Percentiles rank a stretch among this genome's conserved stretches.
phyloP scores from a whole-genome alignment of 257 asterid species.

The Solanum sitiens region DNA sequence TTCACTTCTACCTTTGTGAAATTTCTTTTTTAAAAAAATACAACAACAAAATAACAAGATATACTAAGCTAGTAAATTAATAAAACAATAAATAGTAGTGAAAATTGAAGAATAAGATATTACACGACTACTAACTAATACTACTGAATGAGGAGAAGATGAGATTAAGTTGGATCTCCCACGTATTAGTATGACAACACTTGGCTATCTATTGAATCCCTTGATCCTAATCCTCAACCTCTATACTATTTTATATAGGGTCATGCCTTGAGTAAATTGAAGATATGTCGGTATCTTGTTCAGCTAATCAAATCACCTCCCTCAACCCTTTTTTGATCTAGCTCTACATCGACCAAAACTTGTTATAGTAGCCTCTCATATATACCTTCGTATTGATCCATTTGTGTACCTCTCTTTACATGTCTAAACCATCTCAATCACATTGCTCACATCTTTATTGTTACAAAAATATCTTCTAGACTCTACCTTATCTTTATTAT shows the following conservation, averaged over 20 bases:
- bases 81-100: neutral
- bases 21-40: too few relatives aligned
- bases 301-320: neutral
- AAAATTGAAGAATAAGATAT: neutral
- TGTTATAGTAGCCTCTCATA: neutral
- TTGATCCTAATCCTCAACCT: neutral
- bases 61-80: neutral
- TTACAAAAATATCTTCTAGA: neutral
- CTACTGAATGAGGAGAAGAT: neutral
- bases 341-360: neutral
- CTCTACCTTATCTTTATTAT: neutral
- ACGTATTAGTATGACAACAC: neutral
- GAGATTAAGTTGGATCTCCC: neutral
- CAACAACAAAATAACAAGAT: neutral
- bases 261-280: neutral
- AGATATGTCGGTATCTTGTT: neutral
- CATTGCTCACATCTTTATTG: neutral
- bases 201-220: fast-evolving
- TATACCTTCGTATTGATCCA: neutral
- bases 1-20: neutral
- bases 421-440: neutral
- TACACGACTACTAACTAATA: neutral
- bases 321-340: neutral
- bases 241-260: neutral
- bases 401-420: neutral